Percentiles rank a stretch among this genome's conserved stretches.
These are phyloP conservation scores for Botrytis hyacinthi DNA, from an alignment of 2,329 filamentous ascomycete species.

Conservation along the genomic window DNA sequence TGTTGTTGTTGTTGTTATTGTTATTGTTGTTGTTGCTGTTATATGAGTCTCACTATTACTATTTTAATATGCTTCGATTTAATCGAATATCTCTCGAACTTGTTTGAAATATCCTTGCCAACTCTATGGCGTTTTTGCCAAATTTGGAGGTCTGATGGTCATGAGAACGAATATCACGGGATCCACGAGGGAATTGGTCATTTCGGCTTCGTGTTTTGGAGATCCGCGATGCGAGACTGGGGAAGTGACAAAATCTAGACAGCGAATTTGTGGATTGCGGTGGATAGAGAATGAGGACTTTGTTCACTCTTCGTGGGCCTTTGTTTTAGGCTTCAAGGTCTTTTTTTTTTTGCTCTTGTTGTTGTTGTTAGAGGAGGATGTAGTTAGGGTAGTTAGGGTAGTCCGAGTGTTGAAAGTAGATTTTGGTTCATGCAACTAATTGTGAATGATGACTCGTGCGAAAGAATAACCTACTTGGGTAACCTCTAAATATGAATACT, in stretches of 20 bases:
- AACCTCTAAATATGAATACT: too few species aligned
- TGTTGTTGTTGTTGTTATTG: not conserved
- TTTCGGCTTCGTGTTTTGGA: not conserved
- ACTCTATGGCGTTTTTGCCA: not conserved
- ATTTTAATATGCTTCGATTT: not conserved
- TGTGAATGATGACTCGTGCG: not conserved
- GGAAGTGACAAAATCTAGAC: not conserved
- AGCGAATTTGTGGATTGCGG: not conserved
- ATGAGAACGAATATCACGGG: slow-evolving; percentile 15
- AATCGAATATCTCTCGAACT: not conserved
- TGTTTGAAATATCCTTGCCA: not conserved
- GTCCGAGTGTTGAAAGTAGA: not conserved
- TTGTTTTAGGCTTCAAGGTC: not conserved
- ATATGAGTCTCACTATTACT: not conserved
- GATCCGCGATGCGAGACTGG: slow-evolving; percentile 4
- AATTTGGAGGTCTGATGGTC: not conserved
- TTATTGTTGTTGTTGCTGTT: not conserved
- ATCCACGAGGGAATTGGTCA: slow-evolving; percentile 4
- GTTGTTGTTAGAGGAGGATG: not conserved
- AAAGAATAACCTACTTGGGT: not conserved
- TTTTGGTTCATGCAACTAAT: not conserved
- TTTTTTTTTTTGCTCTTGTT: not conserved
- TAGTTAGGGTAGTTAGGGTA: not conserved
- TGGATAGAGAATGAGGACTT: not conserved
- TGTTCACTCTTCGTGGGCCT: not conserved